phyloP scores from a whole-genome alignment of 306 rosid genomes.

The Fragaria vesca region DNA sequence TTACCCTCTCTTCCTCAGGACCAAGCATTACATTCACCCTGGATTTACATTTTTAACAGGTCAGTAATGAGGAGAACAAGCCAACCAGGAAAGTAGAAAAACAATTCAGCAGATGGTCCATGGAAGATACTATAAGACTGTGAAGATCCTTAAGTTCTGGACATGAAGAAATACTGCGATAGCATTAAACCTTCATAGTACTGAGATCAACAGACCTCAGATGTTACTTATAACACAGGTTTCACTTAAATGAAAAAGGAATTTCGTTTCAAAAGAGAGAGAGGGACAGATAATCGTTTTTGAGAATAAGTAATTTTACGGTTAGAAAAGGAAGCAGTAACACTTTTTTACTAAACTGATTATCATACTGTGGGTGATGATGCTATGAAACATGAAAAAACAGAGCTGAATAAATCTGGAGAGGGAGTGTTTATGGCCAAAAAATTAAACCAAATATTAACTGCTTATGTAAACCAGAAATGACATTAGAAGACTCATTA shows the following conservation, averaged over 20 bases:
- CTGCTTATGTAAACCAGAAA: neutral
- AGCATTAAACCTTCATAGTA: neutral
- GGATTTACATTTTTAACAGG: slow-evolving; percentile 10
- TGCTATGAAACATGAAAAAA: neutral
- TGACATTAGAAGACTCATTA: neutral
- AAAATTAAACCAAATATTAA: no score
- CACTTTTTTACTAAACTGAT: neutral
- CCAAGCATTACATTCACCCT: slow-evolving; percentile 80
- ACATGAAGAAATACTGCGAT: neutral
- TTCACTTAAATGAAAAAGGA: neutral
- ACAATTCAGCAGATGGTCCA: neutral
- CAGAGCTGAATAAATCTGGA: neutral
- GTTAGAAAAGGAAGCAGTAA: neutral
- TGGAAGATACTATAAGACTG: neutral
- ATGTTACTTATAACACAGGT: neutral
- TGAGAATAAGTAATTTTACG: neutral
- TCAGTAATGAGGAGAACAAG: slow-evolving; percentile 26
- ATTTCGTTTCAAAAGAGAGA: neutral
- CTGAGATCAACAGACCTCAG: neutral
- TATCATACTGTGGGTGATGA: neutral
- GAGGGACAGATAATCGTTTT: neutral
- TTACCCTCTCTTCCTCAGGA: slow-evolving; percentile 56
- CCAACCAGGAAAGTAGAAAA: slow-evolving; percentile 5
- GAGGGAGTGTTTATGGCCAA: neutral
- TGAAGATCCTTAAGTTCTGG: neutral